Evolutionary conservation across 371 early-diverging fungal species (phyloP).

Genomic region (Lichtheimia hyalospora): DNA sequence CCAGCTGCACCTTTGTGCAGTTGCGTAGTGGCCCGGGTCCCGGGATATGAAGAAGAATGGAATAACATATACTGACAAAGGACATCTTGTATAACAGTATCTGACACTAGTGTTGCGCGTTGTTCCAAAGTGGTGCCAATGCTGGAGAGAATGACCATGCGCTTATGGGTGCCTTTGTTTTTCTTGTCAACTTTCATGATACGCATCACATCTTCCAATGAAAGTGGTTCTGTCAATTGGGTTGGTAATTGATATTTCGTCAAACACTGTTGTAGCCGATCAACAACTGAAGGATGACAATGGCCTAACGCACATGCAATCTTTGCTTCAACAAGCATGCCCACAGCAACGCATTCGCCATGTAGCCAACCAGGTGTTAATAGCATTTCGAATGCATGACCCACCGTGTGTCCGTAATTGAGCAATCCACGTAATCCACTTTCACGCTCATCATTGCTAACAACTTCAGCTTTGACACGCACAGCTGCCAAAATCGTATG

Average conservation of each 20-base stretch:
- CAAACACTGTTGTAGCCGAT: constrained; percentile 77
- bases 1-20: not conserved
- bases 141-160: constrained; percentile 75
- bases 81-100: constrained; percentile 2
- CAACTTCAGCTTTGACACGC: constrained; percentile 88
- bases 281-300: constrained; percentile 70
- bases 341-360: constrained; percentile 94
- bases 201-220: constrained; percentile 74
- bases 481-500: constrained; percentile 82
- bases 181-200: constrained; percentile 93
- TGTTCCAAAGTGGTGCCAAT: constrained; percentile 84
- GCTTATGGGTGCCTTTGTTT: constrained; percentile 81
- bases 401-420: constrained; percentile 95
- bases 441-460: constrained; percentile 91
- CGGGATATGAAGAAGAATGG: not conserved
- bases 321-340: constrained; percentile 90
- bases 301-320: constrained; percentile 78
- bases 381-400: constrained; percentile 92
- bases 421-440: constrained; percentile 87
- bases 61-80: not conserved
- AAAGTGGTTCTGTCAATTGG: constrained; percentile 59
- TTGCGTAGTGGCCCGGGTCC: not conserved
- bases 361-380: constrained; percentile 86
- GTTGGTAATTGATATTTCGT: constrained; percentile 80
- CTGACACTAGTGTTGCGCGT: constrained; percentile 65